Conservation (phyloP, 306 rosid genomes). For the Malus sieversii region DNA sequence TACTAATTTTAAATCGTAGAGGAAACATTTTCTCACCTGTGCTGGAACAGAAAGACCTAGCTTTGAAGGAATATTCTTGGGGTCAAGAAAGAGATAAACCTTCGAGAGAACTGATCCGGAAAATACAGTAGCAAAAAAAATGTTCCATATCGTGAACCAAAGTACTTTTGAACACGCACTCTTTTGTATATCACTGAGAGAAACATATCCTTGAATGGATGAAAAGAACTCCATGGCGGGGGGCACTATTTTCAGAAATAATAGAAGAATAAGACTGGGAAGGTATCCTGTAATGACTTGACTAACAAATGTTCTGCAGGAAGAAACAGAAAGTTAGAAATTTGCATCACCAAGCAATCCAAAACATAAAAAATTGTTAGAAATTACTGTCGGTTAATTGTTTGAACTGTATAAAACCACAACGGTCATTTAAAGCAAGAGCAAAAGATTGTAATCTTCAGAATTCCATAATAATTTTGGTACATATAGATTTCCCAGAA, state of each 20-base stretch:
- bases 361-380: background rate
- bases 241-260: constrained; percentile 73
- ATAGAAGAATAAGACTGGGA: constrained; percentile 85
- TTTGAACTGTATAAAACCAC: background rate
- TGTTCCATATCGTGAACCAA: constrained; percentile 93
- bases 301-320: constrained; percentile 64
- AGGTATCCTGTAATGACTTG: constrained; percentile 88
- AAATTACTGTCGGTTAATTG: background rate
- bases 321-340: constrained; percentile 21
- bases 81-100: constrained; percentile 56
- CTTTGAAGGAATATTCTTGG: constrained; percentile 57
- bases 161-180: constrained; percentile 84
- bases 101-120: constrained; percentile 65
- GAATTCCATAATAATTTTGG: background rate
- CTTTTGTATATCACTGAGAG: constrained; percentile 66
- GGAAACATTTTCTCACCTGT: constrained; percentile 56
- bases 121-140: constrained; percentile 83
- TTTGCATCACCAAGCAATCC: constrained; percentile 4
- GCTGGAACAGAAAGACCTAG: constrained; percentile 79
- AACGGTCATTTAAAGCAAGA: background rate
- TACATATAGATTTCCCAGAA: background rate
- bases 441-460: background rate
- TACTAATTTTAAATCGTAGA: background rate
- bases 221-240: constrained; percentile 83
- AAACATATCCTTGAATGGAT: constrained; percentile 83